Conservation (phyloP, 2,329 filamentous ascomycete species). For the Cladosporium phlei region DNA sequence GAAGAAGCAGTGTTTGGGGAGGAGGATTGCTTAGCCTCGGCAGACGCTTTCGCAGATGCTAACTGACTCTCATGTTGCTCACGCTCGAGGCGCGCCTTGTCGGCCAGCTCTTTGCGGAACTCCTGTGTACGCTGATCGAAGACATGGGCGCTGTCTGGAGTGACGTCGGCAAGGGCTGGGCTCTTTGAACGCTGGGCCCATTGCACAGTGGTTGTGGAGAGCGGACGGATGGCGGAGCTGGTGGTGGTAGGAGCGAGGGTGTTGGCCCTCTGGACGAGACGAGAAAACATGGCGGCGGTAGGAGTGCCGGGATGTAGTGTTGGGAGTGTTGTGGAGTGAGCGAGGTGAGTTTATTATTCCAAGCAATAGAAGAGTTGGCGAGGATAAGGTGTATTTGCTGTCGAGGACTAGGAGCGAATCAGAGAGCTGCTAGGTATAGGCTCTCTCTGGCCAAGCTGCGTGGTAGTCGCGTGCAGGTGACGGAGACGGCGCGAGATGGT, state of each 20-base stretch:
- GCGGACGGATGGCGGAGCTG: constrained; percentile 16
- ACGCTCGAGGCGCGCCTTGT: constrained; percentile 65
- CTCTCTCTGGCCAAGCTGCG: background rate
- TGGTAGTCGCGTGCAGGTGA: constrained; percentile 4
- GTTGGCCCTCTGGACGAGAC: constrained; percentile 15
- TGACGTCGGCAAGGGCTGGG: constrained; percentile 85
- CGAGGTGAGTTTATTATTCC: too few species aligned
- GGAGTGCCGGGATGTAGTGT: background rate
- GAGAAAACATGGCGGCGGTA: constrained; percentile 18
- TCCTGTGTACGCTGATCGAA: constrained; percentile 82
- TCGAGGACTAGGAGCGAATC: constrained; percentile 10
- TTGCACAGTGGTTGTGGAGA: constrained; percentile 16
- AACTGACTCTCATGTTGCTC: constrained; percentile 80
- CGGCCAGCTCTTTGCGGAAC: constrained; percentile 77
- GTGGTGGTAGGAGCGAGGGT: constrained; percentile 12
- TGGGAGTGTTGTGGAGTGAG: background rate
- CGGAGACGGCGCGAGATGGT: background rate
- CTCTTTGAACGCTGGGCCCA: constrained; percentile 30
- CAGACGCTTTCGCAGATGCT: constrained; percentile 48
- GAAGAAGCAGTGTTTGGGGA: constrained; percentile 26
- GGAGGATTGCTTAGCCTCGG: constrained; percentile 27
- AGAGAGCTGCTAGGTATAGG: background rate
- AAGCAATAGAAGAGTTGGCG: too few species aligned
- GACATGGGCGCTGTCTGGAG: constrained; percentile 61
- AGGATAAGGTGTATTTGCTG: constrained; percentile 3